These are phyloP conservation scores for Ettlia oleoabundans DNA, from an alignment of 139 green algal species.

Conservation along the genomic window DNA sequence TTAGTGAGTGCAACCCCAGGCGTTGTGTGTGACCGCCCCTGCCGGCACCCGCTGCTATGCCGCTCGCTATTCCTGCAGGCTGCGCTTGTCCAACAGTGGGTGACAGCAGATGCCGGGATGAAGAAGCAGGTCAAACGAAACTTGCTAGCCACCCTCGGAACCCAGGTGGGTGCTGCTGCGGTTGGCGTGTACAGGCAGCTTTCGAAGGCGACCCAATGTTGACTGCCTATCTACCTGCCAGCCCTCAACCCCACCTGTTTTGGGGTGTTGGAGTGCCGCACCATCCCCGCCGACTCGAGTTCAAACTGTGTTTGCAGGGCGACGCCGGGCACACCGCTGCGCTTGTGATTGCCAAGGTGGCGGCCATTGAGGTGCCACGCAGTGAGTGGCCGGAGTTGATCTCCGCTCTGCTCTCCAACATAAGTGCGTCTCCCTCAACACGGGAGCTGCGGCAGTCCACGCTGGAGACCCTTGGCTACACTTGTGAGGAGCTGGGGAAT, in stretches of 20 bases:
- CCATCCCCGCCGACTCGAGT: too few relatives aligned
- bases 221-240: too few relatives aligned
- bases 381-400: constrained; percentile 91
- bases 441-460: constrained; percentile 80
- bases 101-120: constrained; percentile 62
- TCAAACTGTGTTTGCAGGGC: constrained; percentile 2
- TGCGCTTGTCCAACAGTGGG: constrained; percentile 78
- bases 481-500: constrained; percentile 94
- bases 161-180: too few relatives aligned
- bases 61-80: constrained; percentile 44
- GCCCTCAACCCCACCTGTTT: neutral
- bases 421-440: constrained; percentile 31
- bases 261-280: too few relatives aligned
- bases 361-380: constrained; percentile 88
- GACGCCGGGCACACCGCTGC: constrained; percentile 76
- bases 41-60: neutral
- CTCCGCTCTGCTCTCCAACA: constrained; percentile 65
- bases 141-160: constrained; percentile 78
- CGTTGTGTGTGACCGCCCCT: too few relatives aligned
- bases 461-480: constrained; percentile 92
- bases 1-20: too few relatives aligned
- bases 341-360: constrained; percentile 95
- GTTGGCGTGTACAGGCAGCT: too few relatives aligned
- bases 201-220: too few relatives aligned
- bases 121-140: constrained; percentile 80